Conservation (phyloP, 306 rosid species). For the Acacia confusa region DNA sequence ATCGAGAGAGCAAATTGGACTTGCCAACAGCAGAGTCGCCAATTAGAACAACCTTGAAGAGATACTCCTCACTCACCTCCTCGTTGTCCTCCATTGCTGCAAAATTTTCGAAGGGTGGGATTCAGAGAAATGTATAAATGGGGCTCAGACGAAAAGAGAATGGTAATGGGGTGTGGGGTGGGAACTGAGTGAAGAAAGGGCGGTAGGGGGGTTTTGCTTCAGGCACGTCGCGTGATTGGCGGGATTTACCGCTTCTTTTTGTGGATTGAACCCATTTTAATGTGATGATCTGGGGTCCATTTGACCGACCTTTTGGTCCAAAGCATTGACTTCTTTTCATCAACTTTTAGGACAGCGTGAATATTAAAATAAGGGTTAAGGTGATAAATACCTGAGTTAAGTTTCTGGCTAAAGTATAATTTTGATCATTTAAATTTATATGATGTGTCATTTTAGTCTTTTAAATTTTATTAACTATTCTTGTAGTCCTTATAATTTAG, state of each 20-base stretch:
- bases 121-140: neutral
- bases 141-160: neutral
- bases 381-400: too few relatives aligned
- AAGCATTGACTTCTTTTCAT: neutral
- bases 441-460: too few relatives aligned
- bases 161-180: neutral
- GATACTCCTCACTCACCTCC: conserved; percentile 62
- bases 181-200: neutral
- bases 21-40: conserved; percentile 97
- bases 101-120: neutral
- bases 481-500: too few relatives aligned
- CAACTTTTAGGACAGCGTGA: neutral
- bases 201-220: neutral
- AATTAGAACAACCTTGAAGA: conserved; percentile 82
- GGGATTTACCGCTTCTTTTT: conserved; percentile 23
- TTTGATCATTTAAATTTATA: too few relatives aligned
- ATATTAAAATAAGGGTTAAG: too few relatives aligned
- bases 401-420: too few relatives aligned
- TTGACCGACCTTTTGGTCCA: neutral
- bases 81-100: conserved; percentile 44
- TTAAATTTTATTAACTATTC: too few relatives aligned
- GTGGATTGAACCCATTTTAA: neutral
- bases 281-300: neutral
- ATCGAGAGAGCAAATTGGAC: conserved; percentile 77
- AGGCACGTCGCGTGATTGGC: conserved; percentile 50